A percentile compares a stretch with the other conserved stretches of the same genome.
These are phyloP conservation scores for Mycena albidolilacea DNA, from an alignment of 768 basidiomycete species.

Conservation along the genomic window DNA sequence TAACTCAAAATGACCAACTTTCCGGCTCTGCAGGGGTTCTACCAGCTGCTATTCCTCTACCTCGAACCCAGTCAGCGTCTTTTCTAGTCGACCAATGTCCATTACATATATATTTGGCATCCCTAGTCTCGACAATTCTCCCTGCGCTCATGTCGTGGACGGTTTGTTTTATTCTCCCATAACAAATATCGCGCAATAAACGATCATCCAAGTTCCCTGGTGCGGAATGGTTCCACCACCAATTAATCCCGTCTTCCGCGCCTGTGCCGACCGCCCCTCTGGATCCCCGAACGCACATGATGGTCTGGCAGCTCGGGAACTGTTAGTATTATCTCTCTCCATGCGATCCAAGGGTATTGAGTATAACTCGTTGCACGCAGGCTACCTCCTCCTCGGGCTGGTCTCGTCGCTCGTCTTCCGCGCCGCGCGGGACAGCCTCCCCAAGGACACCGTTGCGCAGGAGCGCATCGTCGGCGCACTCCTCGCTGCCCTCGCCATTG, in stretches of 20 bases:
- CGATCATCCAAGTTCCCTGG: slow-evolving; percentile 61
- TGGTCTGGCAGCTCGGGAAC: slow-evolving; percentile 78
- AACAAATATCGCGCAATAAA: not conserved
- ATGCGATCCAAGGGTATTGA: too few species aligned
- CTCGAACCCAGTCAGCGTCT: slow-evolving; percentile 70
- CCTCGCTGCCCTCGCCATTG: slow-evolving; percentile 74
- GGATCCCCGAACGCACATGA: slow-evolving; percentile 70
- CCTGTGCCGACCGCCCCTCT: slow-evolving; percentile 51
- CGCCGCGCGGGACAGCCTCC: slow-evolving; percentile 72
- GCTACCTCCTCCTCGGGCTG: slow-evolving; percentile 75
- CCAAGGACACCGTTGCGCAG: slow-evolving; percentile 70
- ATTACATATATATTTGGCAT: not conserved
- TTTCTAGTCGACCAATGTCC: not conserved
- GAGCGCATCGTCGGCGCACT: slow-evolving; percentile 78
- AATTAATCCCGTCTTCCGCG: slow-evolving; percentile 68
- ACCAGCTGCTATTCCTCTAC: slow-evolving; percentile 74
- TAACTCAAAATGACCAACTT: slow-evolving; percentile 42
- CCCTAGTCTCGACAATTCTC: slow-evolving; percentile 52
- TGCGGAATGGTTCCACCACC: slow-evolving; percentile 75
- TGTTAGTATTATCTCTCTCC: slow-evolving; percentile 56
- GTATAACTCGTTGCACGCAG: slow-evolving; percentile 49
- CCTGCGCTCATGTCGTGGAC: slow-evolving; percentile 62
- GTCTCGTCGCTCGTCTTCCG: slow-evolving; percentile 79
- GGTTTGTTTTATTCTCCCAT: not conserved
- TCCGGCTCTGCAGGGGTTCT: slow-evolving; percentile 73